Evolutionary conservation across 2,329 filamentous ascomycete species (phyloP), one percentile per base, ranked within the genome.

Genomic region (Hymenoscyphus scutula): DNA sequence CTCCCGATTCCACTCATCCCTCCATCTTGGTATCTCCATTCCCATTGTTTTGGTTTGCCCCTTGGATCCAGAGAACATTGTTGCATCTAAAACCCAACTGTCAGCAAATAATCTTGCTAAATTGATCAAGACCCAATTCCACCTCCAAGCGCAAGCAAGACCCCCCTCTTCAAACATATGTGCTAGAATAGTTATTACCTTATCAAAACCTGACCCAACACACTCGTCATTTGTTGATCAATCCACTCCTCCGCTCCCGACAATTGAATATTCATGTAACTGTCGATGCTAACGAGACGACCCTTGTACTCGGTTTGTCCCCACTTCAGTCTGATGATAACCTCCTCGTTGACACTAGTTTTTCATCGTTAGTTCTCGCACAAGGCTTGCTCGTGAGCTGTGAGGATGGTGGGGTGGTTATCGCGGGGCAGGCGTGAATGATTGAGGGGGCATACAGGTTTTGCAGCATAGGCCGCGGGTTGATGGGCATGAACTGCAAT

Each of bases 231-330:
- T 83, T 96, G 90, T 70, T 91, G 89, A 75, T 92, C 87, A 74
- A 97, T 90, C 78, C 89, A 97, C 78, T 99, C 95, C 79, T 97
- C 91, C 58, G 94, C 93, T 72, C 89, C 89, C 69, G 88, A 87
- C 67, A 99, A 85, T 80, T 98, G 92, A 68, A 99, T 88, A 81
- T 99, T 99, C 94, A 99, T 98, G 82, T 99, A 99, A 75, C 90
- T 92, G 80, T 99, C 95, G 74, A 96, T 91, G 72, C 90, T 94
- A 74, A 97, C 90, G 66, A 99, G 86, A 69, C 86, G 86, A 76
- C 95, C 95, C 77, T 94, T 96, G 85, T 99, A 99, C 78, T 99
- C 95, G 64, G 92, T 95, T 78, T 97, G 89, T 71, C 92, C 92
- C 95, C 95, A 99, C 84, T 99, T 99, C 68, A 99, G 85, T 72